Conservation (phyloP, 2,329 filamentous ascomycete species). For the Colletotrichum spaethianum region DNA sequence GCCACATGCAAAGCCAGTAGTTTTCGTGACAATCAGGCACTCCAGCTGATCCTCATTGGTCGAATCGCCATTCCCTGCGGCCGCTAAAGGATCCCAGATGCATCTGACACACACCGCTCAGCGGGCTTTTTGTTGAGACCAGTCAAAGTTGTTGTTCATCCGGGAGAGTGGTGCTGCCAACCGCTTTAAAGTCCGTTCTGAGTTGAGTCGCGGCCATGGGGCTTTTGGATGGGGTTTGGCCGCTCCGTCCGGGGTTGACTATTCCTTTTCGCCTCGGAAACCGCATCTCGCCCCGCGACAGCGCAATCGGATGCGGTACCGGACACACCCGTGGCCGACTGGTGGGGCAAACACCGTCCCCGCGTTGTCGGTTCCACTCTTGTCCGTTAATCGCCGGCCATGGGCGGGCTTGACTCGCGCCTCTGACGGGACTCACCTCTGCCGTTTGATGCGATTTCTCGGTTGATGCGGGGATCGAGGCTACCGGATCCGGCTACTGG, state of each 20-base stretch:
- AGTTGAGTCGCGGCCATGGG: slow-evolving; percentile 3
- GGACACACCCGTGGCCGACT: slow-evolving; percentile 25
- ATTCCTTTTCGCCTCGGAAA: not conserved
- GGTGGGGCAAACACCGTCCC: slow-evolving; percentile 20
- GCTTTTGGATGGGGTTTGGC: not conserved
- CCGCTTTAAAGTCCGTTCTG: slow-evolving; percentile 17
- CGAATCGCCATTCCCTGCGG: slow-evolving; percentile 16
- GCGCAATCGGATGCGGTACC: slow-evolving; percentile 8
- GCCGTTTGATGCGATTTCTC: not conserved
- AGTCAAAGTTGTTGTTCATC: slow-evolving; percentile 19
- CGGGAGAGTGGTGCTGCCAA: slow-evolving; percentile 14
- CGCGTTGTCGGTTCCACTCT: slow-evolving; percentile 28
- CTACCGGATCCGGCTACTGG: not conserved
- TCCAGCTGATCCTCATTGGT: slow-evolving; percentile 8
- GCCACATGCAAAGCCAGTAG: slow-evolving; percentile 37
- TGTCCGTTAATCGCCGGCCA: slow-evolving; percentile 20
- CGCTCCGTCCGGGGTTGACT: slow-evolving; percentile 2
- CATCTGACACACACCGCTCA: slow-evolving; percentile 42
- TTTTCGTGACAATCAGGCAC: slow-evolving; percentile 32
- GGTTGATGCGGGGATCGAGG: not conserved
- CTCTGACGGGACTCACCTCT: not conserved
- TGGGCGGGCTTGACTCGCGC: slow-evolving; percentile 9
- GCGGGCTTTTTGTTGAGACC: slow-evolving; percentile 38
- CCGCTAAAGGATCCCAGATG: slow-evolving; percentile 37
- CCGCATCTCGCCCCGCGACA: not conserved